Base-by-base conservation (phyloP, 148 eudicot species). In the Dianthus caryophyllus region DNA sequence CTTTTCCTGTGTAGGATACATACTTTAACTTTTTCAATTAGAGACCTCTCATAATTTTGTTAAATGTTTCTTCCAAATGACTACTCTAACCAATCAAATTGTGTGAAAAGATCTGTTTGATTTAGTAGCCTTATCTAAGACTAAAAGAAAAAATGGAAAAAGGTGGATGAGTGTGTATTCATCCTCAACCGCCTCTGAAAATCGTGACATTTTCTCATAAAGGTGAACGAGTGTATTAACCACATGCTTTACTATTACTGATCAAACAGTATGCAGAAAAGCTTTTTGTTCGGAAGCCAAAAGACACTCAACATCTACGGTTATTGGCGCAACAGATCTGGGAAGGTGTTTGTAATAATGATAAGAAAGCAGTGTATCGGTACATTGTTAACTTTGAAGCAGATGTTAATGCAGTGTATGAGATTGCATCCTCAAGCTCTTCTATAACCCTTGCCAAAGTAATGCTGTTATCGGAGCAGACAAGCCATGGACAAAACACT, bases 281-380 rank as follows among this genome's bases (percentile, higher is more conserved):
- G 75, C 79, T 80, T 50, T 88, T 93, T 79, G 90, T 90, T 69
- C 85, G 84, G 77, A 84, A 77, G 73, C 85, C 85, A 13, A 82
- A 79, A 74, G 96, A 90, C 67, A 66, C 67, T 47, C 81, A 81
- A 49, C 84, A 81, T 72, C 81, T 77, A 44, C 72, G 66, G 56
- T 62, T 74, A 17, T 78, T 82, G 74, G 83, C 85, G 24, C 92
- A 86, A 75, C 87, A 87, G 68, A 79, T 93, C n/a, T 90, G 95
- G 98, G 97, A 93, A 75, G 96, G 97, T 72, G 96, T 93, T 54
- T 85, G 87, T 58, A 74, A 71, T 55, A 90, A 90, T 76, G 92
- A 93, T 71, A 93, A 90, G 82, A 90, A 88, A 75, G 78, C 95
- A 25, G 88, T 86, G 60, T 94, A 94, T 41, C 79, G 92, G 17